Evolutionary conservation across 2,329 filamentous ascomycete species (phyloP), one percentile per base, ranked within the genome.

Genomic region (Pezicula rhizophila): DNA sequence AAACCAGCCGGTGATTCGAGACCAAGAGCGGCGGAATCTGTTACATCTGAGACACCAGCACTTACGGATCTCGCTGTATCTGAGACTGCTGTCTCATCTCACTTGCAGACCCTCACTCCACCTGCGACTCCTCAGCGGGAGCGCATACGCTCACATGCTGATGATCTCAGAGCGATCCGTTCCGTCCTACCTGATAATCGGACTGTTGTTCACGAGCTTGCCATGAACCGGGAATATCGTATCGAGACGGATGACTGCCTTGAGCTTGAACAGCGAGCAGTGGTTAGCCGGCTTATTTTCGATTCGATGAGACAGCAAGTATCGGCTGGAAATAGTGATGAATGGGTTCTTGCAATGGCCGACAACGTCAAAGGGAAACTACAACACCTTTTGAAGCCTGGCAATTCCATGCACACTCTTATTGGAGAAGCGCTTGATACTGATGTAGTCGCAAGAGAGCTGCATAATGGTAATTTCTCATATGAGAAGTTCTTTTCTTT

Each of bases 401-500:
- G 82, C 8, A 87, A 85, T 61, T 80, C 82, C 15, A 86, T 90
- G 78, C 77, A 90, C 62, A 83, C 75, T 2, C 75, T 89, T 40
- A 89, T 92, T 50, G 80, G 80, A 2, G 87, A 91, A 60, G 80
- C 86, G 1, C 71, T 93, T 20, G 88, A 92, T 56, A 79, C 82
- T 1, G 83, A 89, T 35, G 74, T 86, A 53, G 83, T 89, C 25
- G 74, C 77, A 52, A 78, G 76, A 37, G 85, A 91, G 56, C 88
- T 87, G 59, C 71, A 72, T 8, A 75, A 82, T 47, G 87, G 87
- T 12, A 80, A 79, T 44, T 92, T 92, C 64, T 91, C 87, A 0
- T 91, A 91, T 56, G 83, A 87, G 56, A 85, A 82, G 50, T 91
- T 92, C 67, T 92, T 92, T 62, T 71, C 75, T 2, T 86, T 88